phyloP scores from a whole-genome alignment of 1,284 basidiomycete species.

The Meripilus lineatus region DNA sequence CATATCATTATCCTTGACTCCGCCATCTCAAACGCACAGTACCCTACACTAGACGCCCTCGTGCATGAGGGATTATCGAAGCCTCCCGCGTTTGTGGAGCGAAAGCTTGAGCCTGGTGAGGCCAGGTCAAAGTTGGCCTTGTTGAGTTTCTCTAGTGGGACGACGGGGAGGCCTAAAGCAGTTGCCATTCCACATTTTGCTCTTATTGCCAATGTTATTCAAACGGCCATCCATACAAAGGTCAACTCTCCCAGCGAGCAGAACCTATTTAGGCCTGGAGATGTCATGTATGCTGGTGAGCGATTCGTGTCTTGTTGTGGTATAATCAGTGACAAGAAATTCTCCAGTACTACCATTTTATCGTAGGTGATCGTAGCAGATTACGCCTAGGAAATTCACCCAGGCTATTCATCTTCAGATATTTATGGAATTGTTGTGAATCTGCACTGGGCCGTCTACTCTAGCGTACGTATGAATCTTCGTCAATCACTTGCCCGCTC shows the following conservation, averaged over 20 bases:
- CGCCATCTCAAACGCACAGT: conserved; percentile 4
- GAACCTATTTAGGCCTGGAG: too few species aligned
- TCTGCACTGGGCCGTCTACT: conserved; percentile 14
- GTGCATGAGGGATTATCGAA: conserved; percentile 43
- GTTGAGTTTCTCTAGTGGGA: conserved; percentile 74
- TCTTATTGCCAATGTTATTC: conserved; percentile 64
- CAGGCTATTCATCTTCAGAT: conserved; percentile 42
- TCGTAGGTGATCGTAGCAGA: conserved; percentile 18
- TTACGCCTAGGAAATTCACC: too few species aligned
- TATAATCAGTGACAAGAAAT: not conserved
- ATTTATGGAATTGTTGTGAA: conserved; percentile 64
- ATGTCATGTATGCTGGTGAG: conserved; percentile 47
- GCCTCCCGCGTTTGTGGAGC: conserved; percentile 39
- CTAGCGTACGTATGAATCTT: conserved; percentile 4
- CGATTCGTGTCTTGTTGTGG: not conserved
- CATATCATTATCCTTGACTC: conserved; percentile 50
- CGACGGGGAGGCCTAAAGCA: conserved; percentile 79
- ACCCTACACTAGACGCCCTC: conserved; percentile 44
- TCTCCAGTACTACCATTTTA: conserved; percentile 28
- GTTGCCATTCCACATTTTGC: conserved; percentile 67
- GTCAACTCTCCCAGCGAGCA: too few species aligned
- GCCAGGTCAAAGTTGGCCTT: conserved; percentile 65
- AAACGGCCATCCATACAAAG: conserved; percentile 48
- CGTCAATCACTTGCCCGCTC: not conserved
- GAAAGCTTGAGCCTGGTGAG: conserved; percentile 53